Conservation (phyloP, 1,284 basidiomycete species). For the Tilletia indica region DNA sequence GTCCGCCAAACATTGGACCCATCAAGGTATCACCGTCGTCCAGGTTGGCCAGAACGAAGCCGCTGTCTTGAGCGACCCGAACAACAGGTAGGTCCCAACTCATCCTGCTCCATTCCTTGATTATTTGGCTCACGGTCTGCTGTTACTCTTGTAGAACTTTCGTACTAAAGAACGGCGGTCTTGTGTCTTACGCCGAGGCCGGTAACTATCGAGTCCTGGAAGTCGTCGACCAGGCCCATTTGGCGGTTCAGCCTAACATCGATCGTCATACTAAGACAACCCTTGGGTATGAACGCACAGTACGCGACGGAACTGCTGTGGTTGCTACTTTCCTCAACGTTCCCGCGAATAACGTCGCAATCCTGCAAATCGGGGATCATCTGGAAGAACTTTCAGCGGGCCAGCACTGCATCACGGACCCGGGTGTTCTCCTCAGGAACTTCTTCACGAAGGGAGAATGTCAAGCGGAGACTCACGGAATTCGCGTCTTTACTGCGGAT, state of each 20-base stretch:
- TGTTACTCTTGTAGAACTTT: slow-evolving; percentile 68
- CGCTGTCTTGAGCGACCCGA: slow-evolving; percentile 73
- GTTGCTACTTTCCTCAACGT: slow-evolving; percentile 66
- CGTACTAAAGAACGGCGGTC: slow-evolving; percentile 58
- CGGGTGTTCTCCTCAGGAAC: slow-evolving; percentile 73
- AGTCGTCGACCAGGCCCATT: slow-evolving; percentile 75
- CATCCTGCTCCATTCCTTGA: too few species aligned
- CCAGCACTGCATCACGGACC: slow-evolving; percentile 76
- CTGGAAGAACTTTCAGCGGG: slow-evolving; percentile 72
- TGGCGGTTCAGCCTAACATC: slow-evolving; percentile 64
- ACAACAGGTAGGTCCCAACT: slow-evolving; percentile 59
- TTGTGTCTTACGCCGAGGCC: slow-evolving; percentile 71
- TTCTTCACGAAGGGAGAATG: slow-evolving; percentile 75
- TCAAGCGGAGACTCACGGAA: slow-evolving; percentile 74
- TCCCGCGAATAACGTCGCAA: slow-evolving; percentile 77
- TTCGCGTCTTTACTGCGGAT: slow-evolving; percentile 70
- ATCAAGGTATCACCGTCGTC: slow-evolving; percentile 72
- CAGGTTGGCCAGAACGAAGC: slow-evolving; percentile 78
- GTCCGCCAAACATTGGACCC: slow-evolving; percentile 73
- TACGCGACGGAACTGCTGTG: slow-evolving; percentile 15
- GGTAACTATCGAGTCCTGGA: slow-evolving; percentile 73
- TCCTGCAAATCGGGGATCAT: slow-evolving; percentile 74
- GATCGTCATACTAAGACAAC: slow-evolving; percentile 44
- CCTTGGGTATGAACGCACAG: slow-evolving; percentile 70
- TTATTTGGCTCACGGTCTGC: too few species aligned